These are phyloP conservation scores for Coffea canephora DNA, from an alignment of 257 asterid species.

Conservation along the genomic window DNA sequence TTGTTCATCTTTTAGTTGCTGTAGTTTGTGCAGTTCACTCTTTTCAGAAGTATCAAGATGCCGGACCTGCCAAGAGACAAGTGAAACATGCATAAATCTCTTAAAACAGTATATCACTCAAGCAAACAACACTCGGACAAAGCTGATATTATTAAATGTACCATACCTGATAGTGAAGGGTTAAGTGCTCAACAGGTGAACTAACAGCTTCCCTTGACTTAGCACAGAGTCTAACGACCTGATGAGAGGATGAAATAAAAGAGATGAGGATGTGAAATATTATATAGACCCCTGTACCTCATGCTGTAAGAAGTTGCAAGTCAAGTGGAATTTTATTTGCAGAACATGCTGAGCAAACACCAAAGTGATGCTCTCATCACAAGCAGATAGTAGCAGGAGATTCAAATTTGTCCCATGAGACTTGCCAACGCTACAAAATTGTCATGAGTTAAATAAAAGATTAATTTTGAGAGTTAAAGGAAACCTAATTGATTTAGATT, in stretches of 20 bases:
- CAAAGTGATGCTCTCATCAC: not conserved
- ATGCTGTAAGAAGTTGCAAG: not conserved
- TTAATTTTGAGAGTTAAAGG: not conserved
- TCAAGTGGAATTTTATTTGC: not conserved
- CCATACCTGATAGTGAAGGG: constrained; percentile 94
- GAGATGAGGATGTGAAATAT: not conserved
- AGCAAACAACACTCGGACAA: not conserved
- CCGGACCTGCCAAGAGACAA: constrained; percentile 64
- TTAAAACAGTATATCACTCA: constrained; percentile 1
- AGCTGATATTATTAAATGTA: not conserved
- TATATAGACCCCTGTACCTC: not conserved
- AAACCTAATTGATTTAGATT: not conserved
- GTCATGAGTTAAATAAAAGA: not conserved
- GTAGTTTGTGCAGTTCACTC: constrained; percentile 97
- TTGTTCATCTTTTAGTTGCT: constrained; percentile 98
- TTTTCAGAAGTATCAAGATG: constrained; percentile 98
- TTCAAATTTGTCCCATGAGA: not conserved
- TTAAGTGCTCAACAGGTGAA: constrained; percentile 96
- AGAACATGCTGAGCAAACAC: not conserved
- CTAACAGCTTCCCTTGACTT: constrained; percentile 99
- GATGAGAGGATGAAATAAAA: constrained; percentile 9
- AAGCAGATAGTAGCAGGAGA: not conserved
- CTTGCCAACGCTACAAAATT: not conserved
- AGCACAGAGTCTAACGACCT: constrained; percentile 98
- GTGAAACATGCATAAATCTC: constrained; percentile 4